These are phyloP conservation scores for Cercospora brassicicola DNA, from an alignment of 2,329 filamentous ascomycete species.

Conservation along the genomic window DNA sequence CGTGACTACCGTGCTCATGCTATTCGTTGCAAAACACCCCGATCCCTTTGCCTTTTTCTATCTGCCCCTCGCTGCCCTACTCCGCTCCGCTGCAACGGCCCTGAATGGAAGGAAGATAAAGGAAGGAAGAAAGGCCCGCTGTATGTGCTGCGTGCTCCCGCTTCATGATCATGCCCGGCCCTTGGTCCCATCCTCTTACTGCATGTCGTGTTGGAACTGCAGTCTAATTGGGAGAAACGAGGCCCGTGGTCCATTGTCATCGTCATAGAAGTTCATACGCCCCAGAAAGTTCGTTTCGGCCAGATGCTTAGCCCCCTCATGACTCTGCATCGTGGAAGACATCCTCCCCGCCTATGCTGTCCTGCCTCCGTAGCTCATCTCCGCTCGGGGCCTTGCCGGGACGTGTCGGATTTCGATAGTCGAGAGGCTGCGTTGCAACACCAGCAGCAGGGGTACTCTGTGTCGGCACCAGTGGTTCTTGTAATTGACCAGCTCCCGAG, in stretches of 20 bases:
- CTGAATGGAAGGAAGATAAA: background rate
- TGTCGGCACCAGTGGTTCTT: slow-evolving; percentile 19
- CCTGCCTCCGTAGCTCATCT: slow-evolving; percentile 35
- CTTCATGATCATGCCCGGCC: background rate
- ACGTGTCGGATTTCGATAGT: slow-evolving; percentile 16
- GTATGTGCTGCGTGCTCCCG: background rate
- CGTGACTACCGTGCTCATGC: slow-evolving; percentile 4
- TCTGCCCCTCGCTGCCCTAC: background rate
- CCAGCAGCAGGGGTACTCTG: slow-evolving; percentile 21
- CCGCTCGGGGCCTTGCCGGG: slow-evolving; percentile 7
- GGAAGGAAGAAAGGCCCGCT: background rate
- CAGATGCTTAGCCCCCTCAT: slow-evolving; percentile 17
- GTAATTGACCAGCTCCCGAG: slow-evolving; percentile 7
- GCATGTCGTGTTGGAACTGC: background rate
- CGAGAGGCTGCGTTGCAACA: slow-evolving; percentile 11
- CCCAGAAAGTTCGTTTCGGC: background rate
- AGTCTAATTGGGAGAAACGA: background rate
- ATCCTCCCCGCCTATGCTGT: slow-evolving; percentile 48
- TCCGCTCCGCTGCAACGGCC: background rate
- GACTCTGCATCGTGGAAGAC: slow-evolving; percentile 51
- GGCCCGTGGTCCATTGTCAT: background rate
- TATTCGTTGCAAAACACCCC: background rate
- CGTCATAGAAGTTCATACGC: background rate
- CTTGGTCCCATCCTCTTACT: background rate
- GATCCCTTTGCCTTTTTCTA: background rate